Conservation (phyloP, 805 yeast species). For the Cyberlindnera euphorbiiphila region DNA sequence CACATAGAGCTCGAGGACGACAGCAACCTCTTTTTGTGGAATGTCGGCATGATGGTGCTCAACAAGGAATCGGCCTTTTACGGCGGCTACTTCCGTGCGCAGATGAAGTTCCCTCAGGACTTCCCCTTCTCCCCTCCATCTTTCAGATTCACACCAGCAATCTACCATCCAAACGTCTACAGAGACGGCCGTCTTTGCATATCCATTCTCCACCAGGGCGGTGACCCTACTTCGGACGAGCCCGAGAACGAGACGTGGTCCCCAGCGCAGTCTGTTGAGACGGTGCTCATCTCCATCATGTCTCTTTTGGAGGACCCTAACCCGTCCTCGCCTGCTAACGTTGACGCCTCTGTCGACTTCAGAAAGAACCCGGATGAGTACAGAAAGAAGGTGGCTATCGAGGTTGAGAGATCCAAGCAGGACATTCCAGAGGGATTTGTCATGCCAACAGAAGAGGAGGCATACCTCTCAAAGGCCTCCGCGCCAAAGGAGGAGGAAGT, state of each 20-base stretch:
- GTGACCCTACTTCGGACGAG: constrained; percentile 86
- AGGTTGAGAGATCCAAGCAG: constrained; percentile 76
- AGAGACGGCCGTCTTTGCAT: constrained; percentile 91
- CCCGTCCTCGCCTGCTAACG: constrained; percentile 89
- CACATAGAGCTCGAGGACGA: constrained; percentile 67
- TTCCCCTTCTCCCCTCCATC: constrained; percentile 93
- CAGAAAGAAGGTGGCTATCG: constrained; percentile 68
- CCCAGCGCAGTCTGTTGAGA: constrained; percentile 89
- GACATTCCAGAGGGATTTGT: constrained; percentile 85
- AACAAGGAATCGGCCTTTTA: constrained; percentile 86
- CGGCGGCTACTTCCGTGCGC: constrained; percentile 93
- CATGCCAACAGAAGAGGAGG: constrained; percentile 69
- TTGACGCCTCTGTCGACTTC: constrained; percentile 91
- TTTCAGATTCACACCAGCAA: constrained; percentile 87
- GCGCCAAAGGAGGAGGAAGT: constrained; percentile 45
- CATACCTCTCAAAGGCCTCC: constrained; percentile 41
- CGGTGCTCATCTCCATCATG: constrained; percentile 84
- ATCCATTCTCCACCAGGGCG: constrained; percentile 87
- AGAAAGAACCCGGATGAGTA: constrained; percentile 77
- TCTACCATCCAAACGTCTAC: constrained; percentile 93
- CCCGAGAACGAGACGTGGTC: constrained; percentile 94
- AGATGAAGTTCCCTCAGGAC: constrained; percentile 88
- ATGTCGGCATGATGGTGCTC: constrained; percentile 87
- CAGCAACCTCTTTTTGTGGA: constrained; percentile 59
- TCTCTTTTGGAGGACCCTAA: constrained; percentile 93